Evolutionary conservation across 371 early-diverging fungal species (phyloP).

Genomic region (Mortierella sp.): DNA sequence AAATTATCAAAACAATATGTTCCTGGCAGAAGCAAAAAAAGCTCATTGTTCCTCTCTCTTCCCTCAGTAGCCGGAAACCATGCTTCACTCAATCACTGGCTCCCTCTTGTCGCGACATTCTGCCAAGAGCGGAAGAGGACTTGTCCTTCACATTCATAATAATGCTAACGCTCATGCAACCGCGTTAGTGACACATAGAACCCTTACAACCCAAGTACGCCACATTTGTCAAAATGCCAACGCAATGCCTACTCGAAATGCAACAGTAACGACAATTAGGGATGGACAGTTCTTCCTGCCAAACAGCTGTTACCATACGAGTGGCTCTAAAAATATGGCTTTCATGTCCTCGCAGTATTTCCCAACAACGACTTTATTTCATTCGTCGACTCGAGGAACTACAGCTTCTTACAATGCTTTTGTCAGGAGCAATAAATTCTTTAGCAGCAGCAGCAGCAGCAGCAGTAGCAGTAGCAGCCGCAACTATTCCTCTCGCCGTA

Average conservation of each 20-base stretch:
- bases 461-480: conserved; percentile 5
- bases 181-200: not conserved
- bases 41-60: not conserved
- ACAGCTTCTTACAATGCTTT: not conserved
- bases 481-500: too few species aligned
- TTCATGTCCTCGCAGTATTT: not conserved
- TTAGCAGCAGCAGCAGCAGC: not conserved
- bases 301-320: not conserved
- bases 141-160: not conserved
- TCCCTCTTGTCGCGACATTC: not conserved
- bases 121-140: not conserved
- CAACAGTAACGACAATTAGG: not conserved
- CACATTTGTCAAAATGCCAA: not conserved
- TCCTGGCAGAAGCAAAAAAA: too few species aligned
- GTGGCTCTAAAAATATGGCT: not conserved
- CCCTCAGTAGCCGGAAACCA: not conserved
- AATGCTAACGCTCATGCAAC: not conserved
- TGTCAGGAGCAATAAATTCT: not conserved
- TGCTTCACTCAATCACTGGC: not conserved
- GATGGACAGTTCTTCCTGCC: not conserved
- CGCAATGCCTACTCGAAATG: not conserved
- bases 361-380: not conserved
- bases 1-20: too few species aligned
- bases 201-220: not conserved
- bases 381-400: not conserved